Conservation (phyloP, 768 basidiomycete species). For the Cubamyces sp. region DNA sequence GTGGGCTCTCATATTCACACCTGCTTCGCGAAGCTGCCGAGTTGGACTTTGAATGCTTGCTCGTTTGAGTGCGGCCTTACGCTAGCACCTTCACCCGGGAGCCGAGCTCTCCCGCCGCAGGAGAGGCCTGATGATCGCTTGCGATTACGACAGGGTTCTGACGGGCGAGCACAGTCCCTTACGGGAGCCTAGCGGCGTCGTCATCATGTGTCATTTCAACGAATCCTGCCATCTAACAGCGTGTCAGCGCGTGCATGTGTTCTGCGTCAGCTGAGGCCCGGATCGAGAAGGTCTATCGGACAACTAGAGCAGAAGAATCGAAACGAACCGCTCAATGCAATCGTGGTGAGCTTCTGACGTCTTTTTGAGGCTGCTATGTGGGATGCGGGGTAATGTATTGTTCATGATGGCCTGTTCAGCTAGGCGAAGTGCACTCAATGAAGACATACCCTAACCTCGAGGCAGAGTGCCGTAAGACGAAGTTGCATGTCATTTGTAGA, state of each 20-base stretch:
- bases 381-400: not conserved
- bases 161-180: not conserved
- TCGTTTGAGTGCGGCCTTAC: not conserved
- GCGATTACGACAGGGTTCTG: constrained; percentile 18
- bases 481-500: not conserved
- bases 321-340: not conserved
- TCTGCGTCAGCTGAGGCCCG: constrained; percentile 6
- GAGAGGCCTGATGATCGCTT: constrained; percentile 10
- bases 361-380: too few relatives aligned
- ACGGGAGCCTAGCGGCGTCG: not conserved
- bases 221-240: not conserved
- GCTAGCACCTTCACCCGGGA: not conserved
- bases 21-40: constrained; percentile 13
- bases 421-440: not conserved
- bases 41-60: not conserved
- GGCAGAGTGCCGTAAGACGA: constrained; percentile 9
- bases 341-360: too few relatives aligned
- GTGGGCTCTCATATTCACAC: constrained; percentile 2
- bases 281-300: not conserved
- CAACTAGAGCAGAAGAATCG: not conserved
- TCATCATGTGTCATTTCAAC: constrained; percentile 5
- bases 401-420: too few relatives aligned
- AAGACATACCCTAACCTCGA: constrained; percentile 1
- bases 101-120: not conserved
- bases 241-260: not conserved